A percentile compares a stretch with the other conserved stretches of the same genome.
These are phyloP conservation scores for Chytriomyces confervae DNA, from an alignment of 192 early-diverging fungal species.

Conservation along the genomic window DNA sequence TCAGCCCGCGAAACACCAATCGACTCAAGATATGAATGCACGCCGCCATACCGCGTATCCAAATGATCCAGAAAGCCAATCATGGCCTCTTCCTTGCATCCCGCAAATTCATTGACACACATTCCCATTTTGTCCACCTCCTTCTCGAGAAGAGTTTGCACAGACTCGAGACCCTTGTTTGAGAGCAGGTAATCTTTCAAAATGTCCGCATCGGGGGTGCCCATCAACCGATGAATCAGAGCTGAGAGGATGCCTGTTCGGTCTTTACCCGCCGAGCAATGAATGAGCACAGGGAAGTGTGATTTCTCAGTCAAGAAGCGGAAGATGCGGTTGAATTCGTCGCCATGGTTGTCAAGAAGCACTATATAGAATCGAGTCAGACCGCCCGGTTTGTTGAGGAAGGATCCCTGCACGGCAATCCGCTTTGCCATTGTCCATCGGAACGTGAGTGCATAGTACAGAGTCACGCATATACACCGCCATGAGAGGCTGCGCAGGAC, in stretches of 20 bases:
- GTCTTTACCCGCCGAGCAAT: constrained; percentile 61
- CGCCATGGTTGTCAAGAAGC: background rate
- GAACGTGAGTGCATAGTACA: background rate
- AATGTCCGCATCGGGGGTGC: background rate
- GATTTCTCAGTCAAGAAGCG: background rate
- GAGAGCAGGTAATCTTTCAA: constrained; percentile 9
- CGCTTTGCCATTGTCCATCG: background rate
- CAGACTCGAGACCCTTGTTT: constrained; percentile 2
- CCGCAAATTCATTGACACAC: constrained; percentile 17
- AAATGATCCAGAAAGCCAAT: constrained; percentile 1
- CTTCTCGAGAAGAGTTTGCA: background rate
- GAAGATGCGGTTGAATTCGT: background rate
- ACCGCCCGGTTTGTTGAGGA: background rate
- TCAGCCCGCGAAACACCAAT: constrained; percentile 12
- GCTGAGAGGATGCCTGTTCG: constrained; percentile 48
- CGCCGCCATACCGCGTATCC: constrained; percentile 12
- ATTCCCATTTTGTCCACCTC: constrained; percentile 21
- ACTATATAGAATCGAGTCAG: background rate
- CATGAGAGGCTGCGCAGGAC: background rate
- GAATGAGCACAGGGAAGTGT: constrained; percentile 51
- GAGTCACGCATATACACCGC: background rate
- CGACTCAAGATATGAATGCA: constrained; percentile 13
- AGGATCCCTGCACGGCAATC: background rate
- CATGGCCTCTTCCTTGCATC: constrained; percentile 17
- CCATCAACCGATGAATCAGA: constrained; percentile 7